Evolutionary conservation across 768 basidiomycete genomes (phyloP).

Genomic region (Infundibulicybe gibba): DNA sequence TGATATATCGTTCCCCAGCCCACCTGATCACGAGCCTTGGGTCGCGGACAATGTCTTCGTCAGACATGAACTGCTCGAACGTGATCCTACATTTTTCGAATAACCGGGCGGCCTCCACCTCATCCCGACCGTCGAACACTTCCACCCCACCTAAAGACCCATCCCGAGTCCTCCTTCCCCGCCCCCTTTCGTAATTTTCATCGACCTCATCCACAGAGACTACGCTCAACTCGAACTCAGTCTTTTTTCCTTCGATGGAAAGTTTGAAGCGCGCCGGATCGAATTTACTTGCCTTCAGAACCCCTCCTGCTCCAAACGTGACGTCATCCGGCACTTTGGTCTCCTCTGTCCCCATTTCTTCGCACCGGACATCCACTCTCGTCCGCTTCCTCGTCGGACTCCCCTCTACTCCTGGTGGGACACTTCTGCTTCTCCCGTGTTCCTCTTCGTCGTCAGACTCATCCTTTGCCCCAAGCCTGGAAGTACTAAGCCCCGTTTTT

Average conservation of each 20-base stretch:
- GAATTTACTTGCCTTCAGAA: conserved; percentile 51
- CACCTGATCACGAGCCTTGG: conserved; percentile 73
- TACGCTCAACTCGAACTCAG: conserved; percentile 76
- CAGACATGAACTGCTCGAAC: conserved; percentile 62
- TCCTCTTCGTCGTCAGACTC: conserved; percentile 19
- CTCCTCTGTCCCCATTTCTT: conserved; percentile 25
- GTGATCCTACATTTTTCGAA: conserved; percentile 66
- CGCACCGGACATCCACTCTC: conserved; percentile 15
- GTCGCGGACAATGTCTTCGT: conserved; percentile 57
- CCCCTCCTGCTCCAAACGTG: conserved; percentile 48
- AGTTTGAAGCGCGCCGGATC: conserved; percentile 67
- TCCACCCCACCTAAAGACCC: conserved; percentile 14
- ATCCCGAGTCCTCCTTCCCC: conserved; percentile 19
- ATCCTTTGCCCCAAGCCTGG: conserved; percentile 8
- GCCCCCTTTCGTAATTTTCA: conserved; percentile 3
- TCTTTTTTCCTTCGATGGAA: conserved; percentile 51
- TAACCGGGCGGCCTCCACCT: conserved; percentile 47
- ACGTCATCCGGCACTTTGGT: conserved; percentile 9
- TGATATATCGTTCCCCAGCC: conserved; percentile 70
- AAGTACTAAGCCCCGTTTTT: conserved; percentile 12
- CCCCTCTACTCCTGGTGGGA: conserved; percentile 50
- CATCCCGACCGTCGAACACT: conserved; percentile 32
- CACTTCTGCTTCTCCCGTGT: conserved; percentile 49
- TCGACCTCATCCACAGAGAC: conserved; percentile 28
- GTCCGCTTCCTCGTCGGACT: conserved; percentile 25